A percentile compares a stretch with the other conserved stretches of the same genome.
Evolutionary conservation across 192 early-diverging fungal species (phyloP).

Genomic region (Entrophospora sp.): DNA sequence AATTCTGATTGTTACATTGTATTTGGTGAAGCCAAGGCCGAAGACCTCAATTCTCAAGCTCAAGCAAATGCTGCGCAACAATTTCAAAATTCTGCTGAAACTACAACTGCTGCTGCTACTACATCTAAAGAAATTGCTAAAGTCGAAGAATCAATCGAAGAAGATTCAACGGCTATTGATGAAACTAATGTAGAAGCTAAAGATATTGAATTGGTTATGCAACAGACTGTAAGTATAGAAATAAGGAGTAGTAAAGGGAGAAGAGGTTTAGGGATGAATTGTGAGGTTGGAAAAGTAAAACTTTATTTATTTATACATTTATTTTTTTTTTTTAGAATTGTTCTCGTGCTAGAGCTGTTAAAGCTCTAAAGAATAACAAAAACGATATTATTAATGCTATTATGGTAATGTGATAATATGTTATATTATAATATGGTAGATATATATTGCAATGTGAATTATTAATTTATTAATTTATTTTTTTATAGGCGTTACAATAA

Average conservation of each 20-base stretch:
- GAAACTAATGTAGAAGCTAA: slow-evolving; percentile 76
- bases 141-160: slow-evolving; percentile 46
- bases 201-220: slow-evolving; percentile 92
- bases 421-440: no score
- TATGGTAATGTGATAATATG: no score
- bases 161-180: slow-evolving; percentile 71
- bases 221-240: slow-evolving; percentile 55
- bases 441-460: no score
- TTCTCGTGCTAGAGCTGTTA: slow-evolving; percentile 80
- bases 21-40: slow-evolving; percentile 88
- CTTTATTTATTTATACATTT: not conserved
- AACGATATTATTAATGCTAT: slow-evolving; percentile 96
- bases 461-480: no score
- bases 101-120: slow-evolving; percentile 38
- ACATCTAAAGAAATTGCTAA: slow-evolving; percentile 26
- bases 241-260: not conserved
- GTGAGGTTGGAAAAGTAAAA: not conserved
- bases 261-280: not conserved
- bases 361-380: slow-evolving; percentile 77
- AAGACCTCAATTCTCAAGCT: slow-evolving; percentile 72
- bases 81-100: slow-evolving; percentile 31
- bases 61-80: slow-evolving; percentile 57
- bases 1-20: slow-evolving; percentile 92
- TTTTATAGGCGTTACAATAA: no score
- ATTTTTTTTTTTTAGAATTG: slow-evolving; percentile 35